Evolutionary conservation across 2,329 filamentous ascomycete species (phyloP).

Genomic region (Colletotrichum sp.): DNA sequence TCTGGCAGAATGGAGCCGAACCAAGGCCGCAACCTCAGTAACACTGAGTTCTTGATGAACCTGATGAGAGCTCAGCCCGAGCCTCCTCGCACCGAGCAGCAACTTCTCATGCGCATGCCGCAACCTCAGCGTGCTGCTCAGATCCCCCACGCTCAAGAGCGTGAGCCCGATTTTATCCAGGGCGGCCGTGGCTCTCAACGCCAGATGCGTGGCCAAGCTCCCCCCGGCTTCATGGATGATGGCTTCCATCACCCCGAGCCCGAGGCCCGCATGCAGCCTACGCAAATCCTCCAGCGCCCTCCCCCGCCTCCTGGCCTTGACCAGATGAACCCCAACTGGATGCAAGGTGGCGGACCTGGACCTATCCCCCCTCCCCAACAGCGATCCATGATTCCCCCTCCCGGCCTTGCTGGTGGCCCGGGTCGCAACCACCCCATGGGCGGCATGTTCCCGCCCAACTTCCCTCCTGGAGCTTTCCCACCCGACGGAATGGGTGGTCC

Average conservation of each 20-base stretch:
- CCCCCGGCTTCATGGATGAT: slow-evolving; percentile 61
- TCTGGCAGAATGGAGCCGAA: slow-evolving; percentile 50
- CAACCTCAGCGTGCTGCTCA: slow-evolving; percentile 57
- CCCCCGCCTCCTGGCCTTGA: slow-evolving; percentile 65
- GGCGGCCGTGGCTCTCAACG: slow-evolving; percentile 39
- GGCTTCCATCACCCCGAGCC: slow-evolving; percentile 54
- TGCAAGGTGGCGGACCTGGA: slow-evolving; percentile 49
- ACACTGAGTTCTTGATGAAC: slow-evolving; percentile 85
- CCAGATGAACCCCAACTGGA: slow-evolving; percentile 62
- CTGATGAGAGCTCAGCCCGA: slow-evolving; percentile 71
- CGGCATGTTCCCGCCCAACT: slow-evolving; percentile 67
- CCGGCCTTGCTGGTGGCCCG: slow-evolving; percentile 53
- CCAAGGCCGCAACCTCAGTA: slow-evolving; percentile 58
- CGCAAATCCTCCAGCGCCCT: slow-evolving; percentile 70
- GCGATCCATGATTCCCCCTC: slow-evolving; percentile 62
- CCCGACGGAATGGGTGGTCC: slow-evolving; percentile 55
- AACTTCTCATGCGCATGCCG: slow-evolving; percentile 53
- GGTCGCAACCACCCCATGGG: slow-evolving; percentile 53
- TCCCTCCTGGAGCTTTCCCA: slow-evolving; percentile 54
- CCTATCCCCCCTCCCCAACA: slow-evolving; percentile 47
- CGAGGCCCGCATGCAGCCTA: slow-evolving; percentile 60
- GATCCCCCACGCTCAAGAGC: slow-evolving; percentile 51
- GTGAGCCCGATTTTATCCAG: slow-evolving; percentile 49
- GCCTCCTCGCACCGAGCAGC: slow-evolving; percentile 53
- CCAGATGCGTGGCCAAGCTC: slow-evolving; percentile 49